Evolutionary conservation across 129 eudicot species (phyloP).

Genomic region (Solidago caesia): DNA sequence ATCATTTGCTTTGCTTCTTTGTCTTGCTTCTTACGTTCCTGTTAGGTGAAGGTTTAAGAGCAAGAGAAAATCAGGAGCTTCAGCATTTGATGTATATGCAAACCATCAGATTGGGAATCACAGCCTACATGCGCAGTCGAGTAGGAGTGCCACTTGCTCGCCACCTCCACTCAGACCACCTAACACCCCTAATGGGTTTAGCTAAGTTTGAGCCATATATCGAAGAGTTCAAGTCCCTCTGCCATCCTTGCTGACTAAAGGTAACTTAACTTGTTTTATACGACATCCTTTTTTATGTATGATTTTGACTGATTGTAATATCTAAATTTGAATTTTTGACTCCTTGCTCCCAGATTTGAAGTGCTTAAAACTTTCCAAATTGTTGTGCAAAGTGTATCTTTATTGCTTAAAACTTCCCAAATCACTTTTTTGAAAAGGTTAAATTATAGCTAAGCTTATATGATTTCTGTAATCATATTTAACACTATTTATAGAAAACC

Average conservation of each 20-base stretch:
- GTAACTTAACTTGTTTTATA: conserved; percentile 31
- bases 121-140: conserved; percentile 42
- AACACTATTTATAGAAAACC: neutral
- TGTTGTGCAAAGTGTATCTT: neutral
- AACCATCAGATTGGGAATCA: conserved; percentile 57
- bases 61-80: conserved; percentile 70
- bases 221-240: conserved; percentile 39
- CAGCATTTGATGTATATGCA: conserved; percentile 44
- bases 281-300: neutral
- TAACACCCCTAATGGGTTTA: conserved; percentile 55
- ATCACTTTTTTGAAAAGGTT: neutral
- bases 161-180: conserved; percentile 61
- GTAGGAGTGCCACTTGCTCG: conserved; percentile 49
- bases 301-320: neutral
- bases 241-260: conserved; percentile 50
- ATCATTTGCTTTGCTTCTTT: conserved; percentile 7
- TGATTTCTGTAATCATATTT: neutral
- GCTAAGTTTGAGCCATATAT: conserved; percentile 33
- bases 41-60: conserved; percentile 93
- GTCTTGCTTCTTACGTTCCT: conserved; percentile 52
- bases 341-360: neutral
- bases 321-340: neutral
- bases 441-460: neutral
- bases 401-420: neutral
- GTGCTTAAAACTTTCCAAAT: neutral